These are phyloP conservation scores for Calonectria pauciramosa DNA, from an alignment of 2,329 filamentous ascomycete species.

Conservation along the genomic window DNA sequence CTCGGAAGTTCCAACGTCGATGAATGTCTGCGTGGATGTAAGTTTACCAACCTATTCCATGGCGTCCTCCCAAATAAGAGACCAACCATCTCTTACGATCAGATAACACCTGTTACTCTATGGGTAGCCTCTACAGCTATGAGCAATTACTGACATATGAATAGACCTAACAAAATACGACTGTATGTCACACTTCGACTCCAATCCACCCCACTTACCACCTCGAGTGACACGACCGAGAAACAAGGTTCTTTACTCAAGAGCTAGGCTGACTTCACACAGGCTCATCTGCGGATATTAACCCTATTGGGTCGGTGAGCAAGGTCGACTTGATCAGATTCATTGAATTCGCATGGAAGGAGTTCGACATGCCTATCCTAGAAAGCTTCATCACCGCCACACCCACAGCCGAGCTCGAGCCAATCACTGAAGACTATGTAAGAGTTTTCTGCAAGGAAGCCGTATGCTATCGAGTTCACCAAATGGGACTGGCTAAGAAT, in stretches of 20 bases:
- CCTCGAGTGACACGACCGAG: not conserved
- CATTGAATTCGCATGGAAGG: conserved; percentile 67
- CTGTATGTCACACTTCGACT: not conserved
- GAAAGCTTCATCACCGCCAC: conserved; percentile 72
- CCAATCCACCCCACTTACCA: not conserved
- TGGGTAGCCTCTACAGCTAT: not conserved
- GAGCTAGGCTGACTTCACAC: conserved; percentile 55
- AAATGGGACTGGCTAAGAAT: no score
- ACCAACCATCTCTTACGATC: not conserved
- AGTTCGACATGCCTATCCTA: conserved; percentile 73
- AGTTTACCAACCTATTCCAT: not conserved
- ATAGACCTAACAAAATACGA: not conserved
- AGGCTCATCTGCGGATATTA: conserved; percentile 56
- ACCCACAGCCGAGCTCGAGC: conserved; percentile 58
- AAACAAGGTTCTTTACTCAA: not conserved
- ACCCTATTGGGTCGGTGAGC: conserved; percentile 42
- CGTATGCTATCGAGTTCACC: not conserved
- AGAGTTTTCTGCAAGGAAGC: not conserved
- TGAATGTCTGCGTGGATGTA: not conserved
- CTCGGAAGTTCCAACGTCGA: not conserved
- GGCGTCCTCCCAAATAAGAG: not conserved
- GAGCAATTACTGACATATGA: not conserved
- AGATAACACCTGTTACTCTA: not conserved
- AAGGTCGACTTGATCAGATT: conserved; percentile 78
- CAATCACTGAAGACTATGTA: not conserved